phyloP scores from a whole-genome alignment of 2,329 filamentous ascomycete species.

The Ascochyta fabae region DNA sequence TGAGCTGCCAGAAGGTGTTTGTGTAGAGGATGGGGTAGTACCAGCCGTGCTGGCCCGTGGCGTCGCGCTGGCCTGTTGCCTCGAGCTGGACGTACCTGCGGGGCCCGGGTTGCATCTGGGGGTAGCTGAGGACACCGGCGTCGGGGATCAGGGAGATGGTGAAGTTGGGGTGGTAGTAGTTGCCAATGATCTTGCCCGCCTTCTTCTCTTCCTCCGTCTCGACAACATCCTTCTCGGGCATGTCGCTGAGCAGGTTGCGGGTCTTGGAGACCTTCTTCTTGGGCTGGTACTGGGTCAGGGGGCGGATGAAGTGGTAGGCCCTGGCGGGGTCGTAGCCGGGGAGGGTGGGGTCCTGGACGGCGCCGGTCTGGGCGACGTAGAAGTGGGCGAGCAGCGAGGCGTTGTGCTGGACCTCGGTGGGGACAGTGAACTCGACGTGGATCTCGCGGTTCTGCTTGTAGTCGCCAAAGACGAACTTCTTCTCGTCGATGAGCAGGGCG shows the following conservation, averaged over 20 bases:
- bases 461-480: conserved; percentile 78
- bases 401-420: conserved; percentile 83
- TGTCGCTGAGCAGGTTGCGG: conserved; percentile 74
- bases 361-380: conserved; percentile 79
- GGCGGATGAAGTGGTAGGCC: conserved; percentile 83
- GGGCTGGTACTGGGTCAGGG: conserved; percentile 85
- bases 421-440: conserved; percentile 78
- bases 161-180: conserved; percentile 95
- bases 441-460: conserved; percentile 79
- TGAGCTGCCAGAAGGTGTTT: conserved; percentile 98
- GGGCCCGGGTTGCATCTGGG: conserved; percentile 72
- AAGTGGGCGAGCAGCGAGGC: conserved; percentile 96
- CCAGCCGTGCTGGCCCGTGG: conserved; percentile 86
- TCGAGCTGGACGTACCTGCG: conserved; percentile 83
- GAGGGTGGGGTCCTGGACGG: conserved; percentile 75
- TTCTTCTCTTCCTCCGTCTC: conserved; percentile 59
- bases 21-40: conserved; percentile 90
- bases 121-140: conserved; percentile 72
- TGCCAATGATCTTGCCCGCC: conserved; percentile 73
- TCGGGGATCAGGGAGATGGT: conserved; percentile 87
- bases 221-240: conserved; percentile 55
- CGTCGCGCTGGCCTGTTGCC: conserved; percentile 79
- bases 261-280: conserved; percentile 92
- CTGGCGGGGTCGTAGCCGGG: conserved; percentile 74
- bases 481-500: conserved; percentile 78